phyloP scores from a whole-genome alignment of 139 green algal genomes.

The Spirogloea muscicola region DNA sequence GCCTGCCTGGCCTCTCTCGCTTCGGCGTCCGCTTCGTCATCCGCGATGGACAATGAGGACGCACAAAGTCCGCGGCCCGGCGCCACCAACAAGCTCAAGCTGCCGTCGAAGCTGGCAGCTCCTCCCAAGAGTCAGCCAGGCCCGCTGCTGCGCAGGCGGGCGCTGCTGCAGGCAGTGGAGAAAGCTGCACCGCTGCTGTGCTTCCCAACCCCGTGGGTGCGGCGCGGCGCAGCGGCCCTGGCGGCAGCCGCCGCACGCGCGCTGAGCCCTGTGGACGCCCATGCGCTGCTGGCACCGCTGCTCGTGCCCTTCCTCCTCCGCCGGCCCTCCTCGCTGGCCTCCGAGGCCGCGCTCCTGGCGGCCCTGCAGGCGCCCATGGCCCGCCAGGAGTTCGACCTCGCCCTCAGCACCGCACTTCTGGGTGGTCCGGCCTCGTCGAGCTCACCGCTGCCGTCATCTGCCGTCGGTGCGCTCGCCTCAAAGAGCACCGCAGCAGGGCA shows the following conservation, averaged over 20 bases:
- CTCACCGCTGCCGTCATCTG: too few relatives aligned
- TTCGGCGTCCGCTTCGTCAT: too few relatives aligned
- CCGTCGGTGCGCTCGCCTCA: too few relatives aligned
- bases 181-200: constrained; percentile 53
- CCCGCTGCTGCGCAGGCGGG: constrained; percentile 53
- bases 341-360: constrained; percentile 10
- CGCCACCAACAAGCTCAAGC: too few relatives aligned
- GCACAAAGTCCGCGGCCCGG: too few relatives aligned
- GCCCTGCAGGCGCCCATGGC: constrained; percentile 30
- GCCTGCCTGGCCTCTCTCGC: constrained; percentile 60
- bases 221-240: constrained; percentile 62
- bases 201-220: constrained; percentile 49
- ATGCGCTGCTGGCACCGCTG: constrained; percentile 62
- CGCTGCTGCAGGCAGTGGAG: constrained; percentile 60
- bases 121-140: too few relatives aligned
- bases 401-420: constrained; percentile 16
- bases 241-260: constrained; percentile 57
- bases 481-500: too few relatives aligned
- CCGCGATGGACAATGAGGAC: too few relatives aligned
- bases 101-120: too few relatives aligned
- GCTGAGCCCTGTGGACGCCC: constrained; percentile 64
- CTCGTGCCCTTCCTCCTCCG: constrained; percentile 49
- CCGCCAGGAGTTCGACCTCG: constrained; percentile 2
- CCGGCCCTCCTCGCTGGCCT: constrained; percentile 43
- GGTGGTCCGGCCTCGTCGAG: too few relatives aligned